Conservation (phyloP, 2,329 filamentous ascomycete species). For the Talaromyces atroroseus region DNA sequence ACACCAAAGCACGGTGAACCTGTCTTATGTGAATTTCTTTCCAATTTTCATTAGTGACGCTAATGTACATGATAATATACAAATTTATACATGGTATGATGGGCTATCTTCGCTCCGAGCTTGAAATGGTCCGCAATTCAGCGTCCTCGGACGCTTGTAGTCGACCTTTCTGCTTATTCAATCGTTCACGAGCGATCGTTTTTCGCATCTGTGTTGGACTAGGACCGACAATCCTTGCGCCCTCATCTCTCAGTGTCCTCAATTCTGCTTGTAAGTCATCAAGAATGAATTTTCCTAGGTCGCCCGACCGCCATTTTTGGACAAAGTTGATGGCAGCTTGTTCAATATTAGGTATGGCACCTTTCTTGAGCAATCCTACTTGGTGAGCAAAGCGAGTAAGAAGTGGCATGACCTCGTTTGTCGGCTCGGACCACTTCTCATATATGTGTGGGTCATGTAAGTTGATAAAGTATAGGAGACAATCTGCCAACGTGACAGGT, state of each 20-base stretch:
- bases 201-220: slow-evolving; percentile 43
- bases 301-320: slow-evolving; percentile 72
- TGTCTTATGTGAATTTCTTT: not conserved
- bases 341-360: slow-evolving; percentile 65
- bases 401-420: slow-evolving; percentile 74
- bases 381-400: slow-evolving; percentile 65
- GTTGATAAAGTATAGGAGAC: slow-evolving; percentile 82
- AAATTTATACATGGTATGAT: not conserved
- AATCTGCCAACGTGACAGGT: slow-evolving; percentile 75
- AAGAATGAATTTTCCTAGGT: slow-evolving; percentile 69
- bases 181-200: slow-evolving; percentile 26
- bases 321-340: slow-evolving; percentile 74
- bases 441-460: slow-evolving; percentile 59
- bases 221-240: slow-evolving; percentile 26
- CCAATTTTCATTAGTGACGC: not conserved
- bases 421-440: slow-evolving; percentile 60
- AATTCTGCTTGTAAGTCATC: slow-evolving; percentile 65
- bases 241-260: slow-evolving; percentile 42
- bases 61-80: slow-evolving; percentile 1
- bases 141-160: slow-evolving; percentile 1
- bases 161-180: slow-evolving; percentile 19
- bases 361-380: slow-evolving; percentile 70
- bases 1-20: not conserved
- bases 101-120: slow-evolving; percentile 10
- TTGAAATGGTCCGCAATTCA: slow-evolving; percentile 16